A percentile compares a stretch with the other conserved stretches of the same genome.
Conservation (phyloP, 2,329 filamentous ascomycete genomes). For the Chaetomium olivaceum region DNA sequence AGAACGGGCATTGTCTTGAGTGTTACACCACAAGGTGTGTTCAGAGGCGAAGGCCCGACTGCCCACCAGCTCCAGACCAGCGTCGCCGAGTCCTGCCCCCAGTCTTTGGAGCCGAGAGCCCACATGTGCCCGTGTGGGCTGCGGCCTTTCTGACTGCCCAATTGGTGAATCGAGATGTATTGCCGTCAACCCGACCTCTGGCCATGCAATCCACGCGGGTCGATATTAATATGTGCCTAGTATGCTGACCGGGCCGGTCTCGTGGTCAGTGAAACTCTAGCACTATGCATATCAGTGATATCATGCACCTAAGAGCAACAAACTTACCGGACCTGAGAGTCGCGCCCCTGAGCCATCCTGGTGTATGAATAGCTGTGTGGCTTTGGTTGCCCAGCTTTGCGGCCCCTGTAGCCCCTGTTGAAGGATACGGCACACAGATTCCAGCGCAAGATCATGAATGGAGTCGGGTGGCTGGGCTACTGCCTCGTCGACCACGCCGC, state of each 20-base stretch:
- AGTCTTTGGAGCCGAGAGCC: background rate
- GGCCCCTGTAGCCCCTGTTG: background rate
- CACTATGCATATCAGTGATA: slow-evolving; percentile 14
- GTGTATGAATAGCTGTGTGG: background rate
- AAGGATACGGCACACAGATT: background rate
- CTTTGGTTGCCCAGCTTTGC: background rate
- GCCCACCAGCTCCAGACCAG: slow-evolving; percentile 7
- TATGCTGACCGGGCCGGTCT: slow-evolving; percentile 16
- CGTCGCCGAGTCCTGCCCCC: background rate
- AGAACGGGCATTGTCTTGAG: slow-evolving; percentile 2
- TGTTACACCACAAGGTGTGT: slow-evolving; percentile 11
- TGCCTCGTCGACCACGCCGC: slow-evolving; percentile 12
- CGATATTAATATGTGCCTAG: slow-evolving; percentile 32
- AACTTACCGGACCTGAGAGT: background rate
- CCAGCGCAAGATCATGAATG: background rate
- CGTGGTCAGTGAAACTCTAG: slow-evolving; percentile 9
- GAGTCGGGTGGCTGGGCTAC: slow-evolving; percentile 8
- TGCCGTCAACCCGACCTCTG: slow-evolving; percentile 17
- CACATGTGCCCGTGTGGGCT: slow-evolving; percentile 9
- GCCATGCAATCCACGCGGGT: slow-evolving; percentile 29
- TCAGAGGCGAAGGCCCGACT: background rate
- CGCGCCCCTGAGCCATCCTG: background rate
- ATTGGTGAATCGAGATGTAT: slow-evolving; percentile 21
- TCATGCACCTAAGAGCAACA: slow-evolving; percentile 14
- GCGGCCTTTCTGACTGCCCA: background rate